A percentile compares a stretch with the other conserved stretches of the same genome.
phyloP scores from a whole-genome alignment of 345 rosid species.

The Melastoma malabathricum region DNA sequence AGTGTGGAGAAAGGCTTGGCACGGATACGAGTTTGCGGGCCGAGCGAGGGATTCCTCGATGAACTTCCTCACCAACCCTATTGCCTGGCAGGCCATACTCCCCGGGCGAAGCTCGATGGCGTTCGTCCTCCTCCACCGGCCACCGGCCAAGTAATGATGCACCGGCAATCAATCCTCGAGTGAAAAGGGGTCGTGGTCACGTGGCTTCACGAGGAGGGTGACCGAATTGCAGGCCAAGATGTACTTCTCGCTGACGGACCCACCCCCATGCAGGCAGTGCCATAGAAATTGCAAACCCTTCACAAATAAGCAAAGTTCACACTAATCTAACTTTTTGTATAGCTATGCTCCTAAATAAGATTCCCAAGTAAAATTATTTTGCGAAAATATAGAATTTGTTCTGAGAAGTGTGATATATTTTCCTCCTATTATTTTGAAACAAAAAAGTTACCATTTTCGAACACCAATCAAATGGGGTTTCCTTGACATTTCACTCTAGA shows the following conservation, averaged over 20 bases:
- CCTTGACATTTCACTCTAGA: too few species aligned
- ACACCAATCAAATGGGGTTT: too few species aligned
- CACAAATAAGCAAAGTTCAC: too few species aligned
- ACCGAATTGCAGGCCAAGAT: slow-evolving; percentile 74
- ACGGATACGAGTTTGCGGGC: slow-evolving; percentile 44
- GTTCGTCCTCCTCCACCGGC: slow-evolving; percentile 43
- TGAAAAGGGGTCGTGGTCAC: slow-evolving; percentile 60
- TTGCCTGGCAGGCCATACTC: slow-evolving; percentile 41
- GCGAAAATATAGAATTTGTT: too few species aligned
- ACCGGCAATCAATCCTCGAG: slow-evolving; percentile 50
- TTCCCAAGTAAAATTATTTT: too few species aligned
- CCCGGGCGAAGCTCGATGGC: slow-evolving; percentile 49
- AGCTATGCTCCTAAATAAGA: too few species aligned
- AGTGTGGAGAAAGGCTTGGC: slow-evolving; percentile 50
- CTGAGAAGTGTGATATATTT: too few species aligned
- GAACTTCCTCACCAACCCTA: slow-evolving; percentile 34
- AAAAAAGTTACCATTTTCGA: too few species aligned
- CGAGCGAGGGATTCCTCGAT: slow-evolving; percentile 58
- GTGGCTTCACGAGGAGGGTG: slow-evolving; percentile 47
- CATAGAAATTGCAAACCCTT: too few species aligned
- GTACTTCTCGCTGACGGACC: slow-evolving; percentile 85
- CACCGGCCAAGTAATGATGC: slow-evolving; percentile 65
- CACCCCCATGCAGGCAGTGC: too few species aligned
- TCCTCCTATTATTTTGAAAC: too few species aligned
- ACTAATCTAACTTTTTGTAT: too few species aligned